A percentile compares a stretch with the other conserved stretches of the same genome.
Evolutionary conservation across 495 filamentous ascomycete species (phyloP).

Genomic region (Evernia prunastri): DNA sequence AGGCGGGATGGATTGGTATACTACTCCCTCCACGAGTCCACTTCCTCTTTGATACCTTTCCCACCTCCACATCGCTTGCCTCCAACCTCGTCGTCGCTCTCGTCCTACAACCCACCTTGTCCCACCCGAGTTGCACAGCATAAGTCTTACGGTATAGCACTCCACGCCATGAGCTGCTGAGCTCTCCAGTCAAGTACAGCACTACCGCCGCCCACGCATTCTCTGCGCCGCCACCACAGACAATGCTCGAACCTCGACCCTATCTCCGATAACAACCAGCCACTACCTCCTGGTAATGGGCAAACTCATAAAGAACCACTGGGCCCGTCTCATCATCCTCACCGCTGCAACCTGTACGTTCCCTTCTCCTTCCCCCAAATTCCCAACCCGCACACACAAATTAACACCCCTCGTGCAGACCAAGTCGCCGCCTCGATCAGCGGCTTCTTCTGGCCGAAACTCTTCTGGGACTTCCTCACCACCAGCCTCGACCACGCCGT

Average conservation of each 20-base stretch:
- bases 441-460: conserved; percentile 97
- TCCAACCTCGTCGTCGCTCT: background rate
- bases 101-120: background rate
- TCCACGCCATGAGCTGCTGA: background rate
- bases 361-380: conserved; percentile 4
- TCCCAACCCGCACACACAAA: conserved; percentile 27
- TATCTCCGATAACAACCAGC: conserved; percentile 1
- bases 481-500: conserved; percentile 84
- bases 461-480: conserved; percentile 96
- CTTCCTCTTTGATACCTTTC: background rate
- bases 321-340: conserved; percentile 86
- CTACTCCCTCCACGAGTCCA: too few species aligned
- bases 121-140: background rate
- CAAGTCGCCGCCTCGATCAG: conserved; percentile 79
- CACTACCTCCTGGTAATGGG: conserved; percentile 58
- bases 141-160: background rate
- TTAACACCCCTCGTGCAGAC: conserved; percentile 42
- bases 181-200: background rate
- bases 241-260: conserved; percentile 22
- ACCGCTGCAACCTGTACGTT: conserved; percentile 75
- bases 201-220: background rate
- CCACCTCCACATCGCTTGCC: background rate
- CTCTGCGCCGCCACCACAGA: background rate
- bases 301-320: conserved; percentile 98
- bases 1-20: background rate